Base-by-base conservation (phyloP, 2,329 filamentous ascomycete species). In the Periconia sp. region DNA sequence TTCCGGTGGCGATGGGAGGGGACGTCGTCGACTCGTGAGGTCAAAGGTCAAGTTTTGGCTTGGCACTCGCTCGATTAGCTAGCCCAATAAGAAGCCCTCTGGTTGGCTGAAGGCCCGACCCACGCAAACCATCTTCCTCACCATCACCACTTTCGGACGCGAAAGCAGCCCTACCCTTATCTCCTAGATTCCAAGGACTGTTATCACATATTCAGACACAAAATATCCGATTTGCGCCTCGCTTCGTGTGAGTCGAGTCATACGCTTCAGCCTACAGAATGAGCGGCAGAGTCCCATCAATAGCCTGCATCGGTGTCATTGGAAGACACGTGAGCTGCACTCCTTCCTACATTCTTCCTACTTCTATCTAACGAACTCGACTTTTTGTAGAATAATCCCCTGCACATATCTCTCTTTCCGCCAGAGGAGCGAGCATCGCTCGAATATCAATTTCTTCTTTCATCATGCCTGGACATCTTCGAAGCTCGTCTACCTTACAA, bases 301-400 rank as follows among this genome's bases (percentile, higher is more conserved):
- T 97, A 71, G 92, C 90, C 71, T 96, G 92, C 68, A 85, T 99
- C 60, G 92, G 91, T 71, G 80, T 97, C 38, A 95, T 99, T 61
- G 92, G 94, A 57, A 91, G 94, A 74, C 88, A 95, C 71, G 92
- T 95, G 79, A 59, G 79, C 68, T 42, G 12, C 23, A 19, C n/a
- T 18, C 17, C 19, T 36, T 36, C 39, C 36, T 18, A 39, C 21
- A 29, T 40, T 16, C 22, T 23, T 19, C 28, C 16, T 12, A 32
- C 34, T 12, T 17, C 16, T 13, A 30, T 12, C 38, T 48, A 18
- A 53, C 34, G 48, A 23, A 11, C 21, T 21, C 22, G n/a, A n/a
- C 10, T 4, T 19, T 16, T 19, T 13, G 16, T 25, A 97, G 92
- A 95, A 97, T 76, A 96, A 96, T 67, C 94, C 92, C 46, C 86